Percentiles rank a stretch among this genome's conserved stretches.
These are phyloP conservation scores for Parachlorella kessleri DNA, from an alignment of 139 green algal species.

Conservation along the genomic window DNA sequence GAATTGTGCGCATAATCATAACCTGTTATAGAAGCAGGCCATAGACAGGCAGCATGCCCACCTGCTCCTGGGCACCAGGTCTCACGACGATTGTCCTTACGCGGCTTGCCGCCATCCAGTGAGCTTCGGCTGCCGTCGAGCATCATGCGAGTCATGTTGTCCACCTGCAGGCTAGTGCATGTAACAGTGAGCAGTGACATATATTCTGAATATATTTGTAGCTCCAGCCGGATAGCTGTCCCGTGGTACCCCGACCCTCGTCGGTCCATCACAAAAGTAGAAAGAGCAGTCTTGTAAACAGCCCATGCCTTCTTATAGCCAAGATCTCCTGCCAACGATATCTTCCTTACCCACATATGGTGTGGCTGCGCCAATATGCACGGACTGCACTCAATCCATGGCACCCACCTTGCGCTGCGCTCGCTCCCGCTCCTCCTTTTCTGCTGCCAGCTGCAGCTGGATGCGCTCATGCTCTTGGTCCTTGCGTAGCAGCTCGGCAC, in stretches of 20 bases:
- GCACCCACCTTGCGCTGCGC: conserved; percentile 65
- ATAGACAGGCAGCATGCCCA: not conserved
- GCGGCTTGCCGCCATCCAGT: conserved; percentile 15
- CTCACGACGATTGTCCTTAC: conserved; percentile 46
- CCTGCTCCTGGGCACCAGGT: conserved; percentile 52
- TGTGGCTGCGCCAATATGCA: too few species aligned
- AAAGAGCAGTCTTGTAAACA: too few species aligned
- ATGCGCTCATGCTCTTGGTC: conserved; percentile 85
- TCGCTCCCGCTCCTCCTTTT: conserved; percentile 77
- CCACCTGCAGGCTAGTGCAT: conserved; percentile 58
- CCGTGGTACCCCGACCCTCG: too few species aligned
- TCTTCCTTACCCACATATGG: too few species aligned
- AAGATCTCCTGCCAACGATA: too few species aligned
- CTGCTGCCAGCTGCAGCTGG: conserved; percentile 69
- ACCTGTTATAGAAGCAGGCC: too few species aligned
- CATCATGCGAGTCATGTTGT: conserved; percentile 55
- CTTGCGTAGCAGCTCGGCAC: conserved; percentile 72
- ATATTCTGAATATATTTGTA: too few species aligned
- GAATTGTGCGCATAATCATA: too few species aligned
- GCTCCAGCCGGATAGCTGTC: too few species aligned
- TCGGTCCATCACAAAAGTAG: too few species aligned
- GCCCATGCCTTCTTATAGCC: too few species aligned
- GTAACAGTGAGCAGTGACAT: too few species aligned
- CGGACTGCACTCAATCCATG: not conserved
- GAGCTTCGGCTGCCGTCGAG: conserved; percentile 16